Percentiles rank a stretch among this genome's conserved stretches.
Conservation (phyloP, 106 monocot species). For the Xerophyta viscosa region DNA sequence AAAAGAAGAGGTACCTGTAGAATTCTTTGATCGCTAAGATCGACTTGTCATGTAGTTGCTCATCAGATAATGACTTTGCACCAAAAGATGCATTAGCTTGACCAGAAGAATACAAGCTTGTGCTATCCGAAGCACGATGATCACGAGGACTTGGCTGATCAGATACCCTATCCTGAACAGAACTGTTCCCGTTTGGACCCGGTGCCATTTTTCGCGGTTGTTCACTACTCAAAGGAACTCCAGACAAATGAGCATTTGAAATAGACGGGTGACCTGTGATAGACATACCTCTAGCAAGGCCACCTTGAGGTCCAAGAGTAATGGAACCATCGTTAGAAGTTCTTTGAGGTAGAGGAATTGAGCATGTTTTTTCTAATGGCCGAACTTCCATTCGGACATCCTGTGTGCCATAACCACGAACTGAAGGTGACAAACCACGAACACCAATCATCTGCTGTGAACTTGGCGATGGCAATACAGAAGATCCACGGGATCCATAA, state of each 20-base stretch:
- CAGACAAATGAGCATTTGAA: constrained; percentile 24
- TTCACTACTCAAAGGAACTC: constrained; percentile 10
- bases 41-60: constrained; percentile 42
- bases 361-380: constrained; percentile 48
- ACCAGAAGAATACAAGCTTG: constrained; percentile 10
- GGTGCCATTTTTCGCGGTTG: constrained; percentile 26
- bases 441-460: constrained; percentile 27
- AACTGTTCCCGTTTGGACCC: constrained; percentile 43
- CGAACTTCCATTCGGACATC: constrained; percentile 63
- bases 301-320: constrained; percentile 90
- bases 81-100: constrained; percentile 20
- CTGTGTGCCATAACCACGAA: constrained; percentile 38
- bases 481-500: constrained; percentile 45
- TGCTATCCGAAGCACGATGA: constrained; percentile 28
- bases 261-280: constrained; percentile 53
- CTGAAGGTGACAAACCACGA: constrained; percentile 37
- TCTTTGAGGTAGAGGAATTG: constrained; percentile 60
- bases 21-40: constrained; percentile 72
- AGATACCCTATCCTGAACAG: constrained; percentile 23
- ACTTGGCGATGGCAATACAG: constrained; percentile 34
- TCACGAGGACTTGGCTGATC: constrained; percentile 15
- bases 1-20: constrained; percentile 83
- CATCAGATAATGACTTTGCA: constrained; percentile 40
- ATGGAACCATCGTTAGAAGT: constrained; percentile 43
- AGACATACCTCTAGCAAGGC: constrained; percentile 89